phyloP scores from a whole-genome alignment of 805 yeast genomes.

The Kluyveromyces wickerhamii region DNA sequence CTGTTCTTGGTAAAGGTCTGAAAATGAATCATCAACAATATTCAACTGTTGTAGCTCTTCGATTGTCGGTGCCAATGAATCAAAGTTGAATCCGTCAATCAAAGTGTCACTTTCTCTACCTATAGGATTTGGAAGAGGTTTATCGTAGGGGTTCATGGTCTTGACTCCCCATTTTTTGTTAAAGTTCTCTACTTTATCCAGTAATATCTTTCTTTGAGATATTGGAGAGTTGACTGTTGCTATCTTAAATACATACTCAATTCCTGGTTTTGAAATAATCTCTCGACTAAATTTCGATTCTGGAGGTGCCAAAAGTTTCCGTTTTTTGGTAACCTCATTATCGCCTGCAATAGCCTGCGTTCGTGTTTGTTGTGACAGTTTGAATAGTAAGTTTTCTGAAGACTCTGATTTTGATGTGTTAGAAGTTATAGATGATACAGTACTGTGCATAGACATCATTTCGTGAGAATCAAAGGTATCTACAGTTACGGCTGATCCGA shows the following conservation, averaged over 20 bases:
- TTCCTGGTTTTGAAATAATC: not conserved
- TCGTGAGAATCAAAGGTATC: slow-evolving; percentile 12
- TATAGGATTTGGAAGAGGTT: slow-evolving; percentile 16
- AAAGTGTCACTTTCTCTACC: slow-evolving; percentile 4
- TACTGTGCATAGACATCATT: slow-evolving; percentile 17
- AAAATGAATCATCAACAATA: slow-evolving; percentile 1
- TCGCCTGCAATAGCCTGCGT: slow-evolving; percentile 2
- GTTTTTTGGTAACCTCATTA: slow-evolving; percentile 9
- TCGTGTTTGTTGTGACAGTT: slow-evolving; percentile 3
- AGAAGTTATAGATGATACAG: slow-evolving; percentile 13
- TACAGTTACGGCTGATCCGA: not conserved
- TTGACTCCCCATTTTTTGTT: slow-evolving; percentile 20
- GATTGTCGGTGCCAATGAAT: slow-evolving; percentile 6
- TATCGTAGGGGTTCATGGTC: slow-evolving; percentile 16
- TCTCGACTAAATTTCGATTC: slow-evolving; percentile 14
- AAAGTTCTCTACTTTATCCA: slow-evolving; percentile 14
- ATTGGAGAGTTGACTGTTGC: not conserved
- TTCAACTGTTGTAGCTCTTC: slow-evolving; percentile 3
- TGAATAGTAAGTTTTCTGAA: slow-evolving; percentile 11
- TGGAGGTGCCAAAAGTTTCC: slow-evolving; percentile 17
- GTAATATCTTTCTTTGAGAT: not conserved
- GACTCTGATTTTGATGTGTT: slow-evolving; percentile 13
- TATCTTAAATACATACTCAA: slow-evolving; percentile 6
- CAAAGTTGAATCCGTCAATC: slow-evolving; percentile 6
- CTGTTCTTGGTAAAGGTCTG: not conserved